phyloP scores from a whole-genome alignment of 805 yeast species.

The Naumovozyma baii region DNA sequence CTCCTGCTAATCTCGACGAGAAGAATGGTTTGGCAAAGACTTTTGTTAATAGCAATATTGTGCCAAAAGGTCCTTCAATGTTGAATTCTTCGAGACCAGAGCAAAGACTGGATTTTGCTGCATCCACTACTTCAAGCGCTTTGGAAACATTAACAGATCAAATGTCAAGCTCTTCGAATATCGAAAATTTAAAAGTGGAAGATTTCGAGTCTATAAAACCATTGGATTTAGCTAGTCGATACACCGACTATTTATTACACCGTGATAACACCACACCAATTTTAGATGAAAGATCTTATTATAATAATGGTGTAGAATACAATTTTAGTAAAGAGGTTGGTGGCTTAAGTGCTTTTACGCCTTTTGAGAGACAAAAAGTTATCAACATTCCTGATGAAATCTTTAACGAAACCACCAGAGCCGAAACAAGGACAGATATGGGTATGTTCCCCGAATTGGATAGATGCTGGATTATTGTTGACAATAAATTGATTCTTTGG shows the following conservation, averaged over 20 bases:
- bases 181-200: not conserved
- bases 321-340: slow-evolving; percentile 47
- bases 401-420: slow-evolving; percentile 57
- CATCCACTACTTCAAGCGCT: not conserved
- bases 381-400: slow-evolving; percentile 73
- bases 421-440: slow-evolving; percentile 61
- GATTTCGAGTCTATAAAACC: slow-evolving; percentile 31
- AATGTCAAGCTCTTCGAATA: no score
- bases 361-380: slow-evolving; percentile 64
- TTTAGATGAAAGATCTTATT: slow-evolving; percentile 39
- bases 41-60: no score
- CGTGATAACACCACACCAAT: slow-evolving; percentile 50
- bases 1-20: slow-evolving; percentile 9
- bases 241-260: slow-evolving; percentile 47
- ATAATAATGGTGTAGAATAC: slow-evolving; percentile 55
- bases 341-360: slow-evolving; percentile 45
- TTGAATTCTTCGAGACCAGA: no score
- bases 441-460: slow-evolving; percentile 76
- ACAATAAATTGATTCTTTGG: slow-evolving; percentile 79
- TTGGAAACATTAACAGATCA: no score
- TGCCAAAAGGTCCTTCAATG: no score
- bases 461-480: slow-evolving; percentile 80
- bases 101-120: no score
- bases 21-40: not conserved
- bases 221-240: slow-evolving; percentile 50